These are phyloP conservation scores for Fusarium algeriense DNA, from an alignment of 2,329 filamentous ascomycete genomes.

Conservation along the genomic window DNA sequence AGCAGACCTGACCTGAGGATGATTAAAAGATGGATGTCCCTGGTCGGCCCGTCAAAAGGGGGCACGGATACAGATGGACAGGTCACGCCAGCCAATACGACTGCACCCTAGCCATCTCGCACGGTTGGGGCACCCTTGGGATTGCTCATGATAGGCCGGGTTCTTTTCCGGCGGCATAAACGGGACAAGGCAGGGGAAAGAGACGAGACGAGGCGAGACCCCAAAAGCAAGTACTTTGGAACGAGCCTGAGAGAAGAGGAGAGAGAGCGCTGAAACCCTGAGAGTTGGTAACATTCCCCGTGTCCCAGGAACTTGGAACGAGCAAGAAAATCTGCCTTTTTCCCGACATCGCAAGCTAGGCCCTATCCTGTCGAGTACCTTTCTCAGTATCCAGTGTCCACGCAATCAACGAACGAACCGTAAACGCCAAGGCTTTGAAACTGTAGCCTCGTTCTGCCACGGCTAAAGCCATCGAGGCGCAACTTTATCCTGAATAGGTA, in stretches of 20 bases:
- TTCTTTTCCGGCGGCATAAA: constrained; percentile 32
- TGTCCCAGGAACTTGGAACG: constrained; percentile 32
- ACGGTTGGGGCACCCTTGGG: constrained; percentile 37
- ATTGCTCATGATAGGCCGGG: constrained; percentile 18
- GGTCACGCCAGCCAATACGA: constrained; percentile 26
- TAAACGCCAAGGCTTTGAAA: constrained; percentile 13
- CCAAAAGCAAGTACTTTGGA: constrained; percentile 16
- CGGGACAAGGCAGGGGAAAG: constrained; percentile 15
- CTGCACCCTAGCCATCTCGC: constrained; percentile 26
- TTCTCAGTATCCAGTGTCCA: not conserved
- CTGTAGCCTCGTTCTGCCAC: constrained; percentile 1
- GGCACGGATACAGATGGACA: constrained; percentile 23
- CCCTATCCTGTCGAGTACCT: not conserved
- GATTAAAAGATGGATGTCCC: constrained; percentile 2
- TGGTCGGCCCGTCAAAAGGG: constrained; percentile 18
- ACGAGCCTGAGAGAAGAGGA: constrained; percentile 1
- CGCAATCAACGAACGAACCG: not conserved
- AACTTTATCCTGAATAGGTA: not conserved
- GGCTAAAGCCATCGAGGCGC: constrained; percentile 16
- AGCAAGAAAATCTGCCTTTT: not conserved
- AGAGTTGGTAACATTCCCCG: constrained; percentile 22
- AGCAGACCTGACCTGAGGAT: constrained; percentile 1
- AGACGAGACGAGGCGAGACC: constrained; percentile 23
- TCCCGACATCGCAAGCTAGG: constrained; percentile 13
- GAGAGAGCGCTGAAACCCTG: not conserved